These are phyloP conservation scores for Debaryomyces subglobosus DNA, from an alignment of 1,139 yeast genomes.

Conservation along the genomic window DNA sequence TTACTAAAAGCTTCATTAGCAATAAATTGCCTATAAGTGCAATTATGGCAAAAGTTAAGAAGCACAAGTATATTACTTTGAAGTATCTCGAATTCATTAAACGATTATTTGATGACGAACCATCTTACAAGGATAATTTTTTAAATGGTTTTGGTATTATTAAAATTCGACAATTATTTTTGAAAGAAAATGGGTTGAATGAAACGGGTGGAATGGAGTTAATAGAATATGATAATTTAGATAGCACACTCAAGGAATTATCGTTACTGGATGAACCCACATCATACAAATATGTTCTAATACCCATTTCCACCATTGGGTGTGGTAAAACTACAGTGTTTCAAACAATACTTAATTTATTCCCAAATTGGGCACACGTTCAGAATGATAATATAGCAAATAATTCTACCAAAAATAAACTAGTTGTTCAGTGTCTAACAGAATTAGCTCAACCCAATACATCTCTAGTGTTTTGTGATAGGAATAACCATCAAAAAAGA, in stretches of 20 bases:
- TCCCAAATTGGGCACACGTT: conserved; percentile 71
- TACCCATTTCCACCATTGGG: conserved; percentile 90
- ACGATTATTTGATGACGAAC: conserved; percentile 52
- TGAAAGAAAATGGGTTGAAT: conserved; percentile 42
- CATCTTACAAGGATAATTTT: conserved; percentile 49
- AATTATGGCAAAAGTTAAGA: conserved; percentile 41
- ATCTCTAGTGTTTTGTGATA: conserved; percentile 69
- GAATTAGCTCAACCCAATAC: conserved; percentile 28
- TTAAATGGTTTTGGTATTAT: conserved; percentile 73
- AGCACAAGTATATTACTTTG: conserved; percentile 62
- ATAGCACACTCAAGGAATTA: conserved; percentile 15
- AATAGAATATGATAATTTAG: conserved; percentile 24
- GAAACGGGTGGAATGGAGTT: conserved; percentile 38
- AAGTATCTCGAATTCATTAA: conserved; percentile 70
- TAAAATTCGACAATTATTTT: conserved; percentile 62
- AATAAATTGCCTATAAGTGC: conserved; percentile 40
- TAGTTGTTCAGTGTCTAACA: conserved; percentile 55
- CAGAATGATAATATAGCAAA: conserved; percentile 79
- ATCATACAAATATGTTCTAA: conserved; percentile 55
- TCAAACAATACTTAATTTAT: conserved; percentile 57
- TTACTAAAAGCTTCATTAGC: conserved; percentile 63
- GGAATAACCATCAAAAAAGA: conserved; percentile 74
- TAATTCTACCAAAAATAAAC: conserved; percentile 50
- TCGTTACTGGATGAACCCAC: conserved; percentile 11
- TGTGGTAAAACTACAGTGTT: conserved; percentile 94